Base-by-base conservation (phyloP, 129 eudicot genomes). In the Helichrysum umbraculigerum region DNA sequence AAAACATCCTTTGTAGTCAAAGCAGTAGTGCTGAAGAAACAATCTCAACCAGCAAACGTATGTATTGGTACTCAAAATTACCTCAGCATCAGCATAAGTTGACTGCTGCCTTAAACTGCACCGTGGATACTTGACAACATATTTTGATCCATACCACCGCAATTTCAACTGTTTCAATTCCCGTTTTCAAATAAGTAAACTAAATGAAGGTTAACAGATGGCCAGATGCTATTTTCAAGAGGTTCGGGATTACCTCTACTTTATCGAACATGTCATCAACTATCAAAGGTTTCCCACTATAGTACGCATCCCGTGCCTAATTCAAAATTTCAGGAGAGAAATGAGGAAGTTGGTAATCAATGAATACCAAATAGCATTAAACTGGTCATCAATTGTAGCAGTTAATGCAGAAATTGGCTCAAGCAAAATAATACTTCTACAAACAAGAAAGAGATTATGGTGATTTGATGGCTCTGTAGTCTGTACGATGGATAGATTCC, bases 81-180 rank as follows among this genome's bases (percentile, higher is more conserved):
- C 98, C 98, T 90, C 85, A 80, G 98, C 98, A 85, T 93, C 98
- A 6, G 98, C 92, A 79, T 93, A 93, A 68, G 98, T 91, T 35
- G 93, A 90, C 37, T 90, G 98, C 74, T 85, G 86, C 70, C 91
- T 83, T 65, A 93, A 86, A 85, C 98, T 93, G 79, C 98, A 93
- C 30, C 98, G 91, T 6, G 98, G 98, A 72, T 93, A 93, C 83
- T 93, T 93, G 65, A 93, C 91, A n/a, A 88, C 98, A 33, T 84
- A 83, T 41, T 91, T 90, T 35, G 98, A 93, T 32, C 98, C 98
- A 71, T 90, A 91, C 87, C 89, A 84, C 75, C 98, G 87, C 47
- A 93, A 69, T 81, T 86, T 91, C 74, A 93, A 81, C 98, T 93
- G 96, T 86, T 68, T 20, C 62, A 80, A 17, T 29, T 3, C 33